phyloP scores from a whole-genome alignment of 2,329 filamentous ascomycete species.

The Incumbomyces lentus region DNA sequence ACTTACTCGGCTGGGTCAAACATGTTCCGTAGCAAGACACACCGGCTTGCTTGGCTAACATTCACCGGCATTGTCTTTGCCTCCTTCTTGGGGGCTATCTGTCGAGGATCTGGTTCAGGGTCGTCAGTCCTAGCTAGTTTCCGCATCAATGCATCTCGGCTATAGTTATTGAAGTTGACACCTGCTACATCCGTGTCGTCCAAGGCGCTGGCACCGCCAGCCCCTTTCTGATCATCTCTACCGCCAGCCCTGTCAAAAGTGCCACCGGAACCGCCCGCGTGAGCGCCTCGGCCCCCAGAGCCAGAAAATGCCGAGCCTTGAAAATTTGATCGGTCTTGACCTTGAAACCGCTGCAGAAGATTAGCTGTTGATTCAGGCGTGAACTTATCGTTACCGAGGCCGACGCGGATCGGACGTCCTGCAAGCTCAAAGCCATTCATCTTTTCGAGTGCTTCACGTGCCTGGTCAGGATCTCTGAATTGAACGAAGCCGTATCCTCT shows the following conservation, averaged over 20 bases:
- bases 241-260: constrained; percentile 85
- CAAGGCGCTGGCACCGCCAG: constrained; percentile 81
- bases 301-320: constrained; percentile 90
- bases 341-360: constrained; percentile 82
- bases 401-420: constrained; percentile 92
- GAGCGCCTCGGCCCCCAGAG: constrained; percentile 73
- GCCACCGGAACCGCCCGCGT: constrained; percentile 58
- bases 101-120: constrained; percentile 55
- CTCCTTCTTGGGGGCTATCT: constrained; percentile 64
- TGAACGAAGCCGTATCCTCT: constrained; percentile 98
- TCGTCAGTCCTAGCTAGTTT: constrained; percentile 96
- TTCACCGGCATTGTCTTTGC: constrained; percentile 69
- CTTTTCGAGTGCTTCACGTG: constrained; percentile 89
- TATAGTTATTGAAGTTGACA: constrained; percentile 99
- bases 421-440: constrained; percentile 99
- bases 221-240: constrained; percentile 76
- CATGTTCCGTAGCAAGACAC: constrained; percentile 90
- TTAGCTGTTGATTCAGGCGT: constrained; percentile 92
- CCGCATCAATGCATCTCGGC: constrained; percentile 94
- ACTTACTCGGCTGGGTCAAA: constrained; percentile 87
- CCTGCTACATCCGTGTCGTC: constrained; percentile 96
- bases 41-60: constrained; percentile 85
- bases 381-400: constrained; percentile 99
- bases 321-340: constrained; percentile 55
- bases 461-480: constrained; percentile 85